Percentiles rank a stretch among this genome's conserved stretches.
phyloP scores from a whole-genome alignment of 1,284 basidiomycete genomes.

The Naganishia sp. region DNA sequence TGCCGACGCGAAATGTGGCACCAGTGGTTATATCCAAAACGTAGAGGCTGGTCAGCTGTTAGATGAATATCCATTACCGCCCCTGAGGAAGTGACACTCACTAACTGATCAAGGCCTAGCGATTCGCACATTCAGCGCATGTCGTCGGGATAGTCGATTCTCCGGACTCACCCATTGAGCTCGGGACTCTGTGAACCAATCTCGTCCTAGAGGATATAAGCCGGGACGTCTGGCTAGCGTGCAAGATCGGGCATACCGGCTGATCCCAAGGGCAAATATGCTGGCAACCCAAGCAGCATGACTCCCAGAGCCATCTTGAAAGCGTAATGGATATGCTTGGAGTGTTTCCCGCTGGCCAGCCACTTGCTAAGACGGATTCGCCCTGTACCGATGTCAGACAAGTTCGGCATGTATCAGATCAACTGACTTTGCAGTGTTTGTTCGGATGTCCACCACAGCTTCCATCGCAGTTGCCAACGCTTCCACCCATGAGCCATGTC shows the following conservation, averaged over 20 bases:
- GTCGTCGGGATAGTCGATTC: neutral
- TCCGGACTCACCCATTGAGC: slow-evolving; percentile 52
- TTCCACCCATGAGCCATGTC: slow-evolving; percentile 3
- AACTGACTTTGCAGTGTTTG: slow-evolving; percentile 20
- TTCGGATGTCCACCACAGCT: slow-evolving; percentile 31
- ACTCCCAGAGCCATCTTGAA: slow-evolving; percentile 55
- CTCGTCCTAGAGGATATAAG: slow-evolving; percentile 36
- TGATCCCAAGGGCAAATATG: slow-evolving; percentile 46
- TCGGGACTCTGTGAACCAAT: slow-evolving; percentile 51
- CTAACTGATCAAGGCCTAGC: slow-evolving; percentile 45
- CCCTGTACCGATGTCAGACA: slow-evolving; percentile 8
- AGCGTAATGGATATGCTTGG: slow-evolving; percentile 54
- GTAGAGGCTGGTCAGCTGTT: slow-evolving; percentile 44
- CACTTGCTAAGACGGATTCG: slow-evolving; percentile 42
- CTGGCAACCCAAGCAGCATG: slow-evolving; percentile 53
- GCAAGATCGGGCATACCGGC: neutral
- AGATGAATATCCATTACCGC: neutral
- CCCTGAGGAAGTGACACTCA: neutral
- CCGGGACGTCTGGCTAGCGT: neutral
- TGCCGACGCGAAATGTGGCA: slow-evolving; percentile 54
- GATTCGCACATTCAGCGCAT: neutral
- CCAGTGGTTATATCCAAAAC: slow-evolving; percentile 57
- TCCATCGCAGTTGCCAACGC: slow-evolving; percentile 9
- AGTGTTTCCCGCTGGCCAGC: slow-evolving; percentile 47
- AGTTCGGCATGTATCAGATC: neutral